These are phyloP conservation scores for Spiraea crenata DNA, from an alignment of 331 rosid genomes.

Conservation along the genomic window DNA sequence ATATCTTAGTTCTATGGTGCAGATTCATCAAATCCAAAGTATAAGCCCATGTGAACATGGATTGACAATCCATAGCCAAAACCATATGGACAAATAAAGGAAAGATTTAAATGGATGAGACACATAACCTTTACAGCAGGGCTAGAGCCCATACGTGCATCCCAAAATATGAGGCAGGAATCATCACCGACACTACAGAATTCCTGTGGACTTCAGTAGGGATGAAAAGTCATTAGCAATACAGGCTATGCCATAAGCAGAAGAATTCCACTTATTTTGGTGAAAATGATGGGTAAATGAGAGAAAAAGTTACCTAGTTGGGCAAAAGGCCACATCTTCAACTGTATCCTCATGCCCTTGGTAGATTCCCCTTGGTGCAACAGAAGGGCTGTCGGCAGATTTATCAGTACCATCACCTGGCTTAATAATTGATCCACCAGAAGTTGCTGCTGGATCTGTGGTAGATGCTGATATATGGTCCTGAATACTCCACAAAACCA, in stretches of 20 bases:
- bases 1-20: no score
- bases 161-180: conserved; percentile 97
- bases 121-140: conserved; percentile 80
- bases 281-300: background rate
- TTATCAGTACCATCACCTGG: conserved; percentile 76
- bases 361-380: conserved; percentile 93
- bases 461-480: conserved; percentile 82
- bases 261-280: conserved; percentile 7
- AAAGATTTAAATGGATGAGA: conserved; percentile 3
- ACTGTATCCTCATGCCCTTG: conserved; percentile 95
- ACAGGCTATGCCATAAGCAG: conserved; percentile 2
- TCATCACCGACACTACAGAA: conserved; percentile 99
- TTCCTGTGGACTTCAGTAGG: conserved; percentile 88
- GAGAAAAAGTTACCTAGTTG: conserved; percentile 66
- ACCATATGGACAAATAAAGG: background rate
- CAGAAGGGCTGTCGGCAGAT: conserved; percentile 71
- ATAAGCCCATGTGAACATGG: background rate
- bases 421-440: conserved; percentile 78
- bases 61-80: background rate
- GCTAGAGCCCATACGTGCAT: conserved; percentile 82
- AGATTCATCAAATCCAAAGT: background rate
- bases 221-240: conserved; percentile 35
- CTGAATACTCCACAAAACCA: conserved; percentile 96
- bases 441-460: conserved; percentile 47
- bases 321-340: conserved; percentile 97